phyloP scores from a whole-genome alignment of 1,139 yeast genomes.

The Hansenula sp. region DNA sequence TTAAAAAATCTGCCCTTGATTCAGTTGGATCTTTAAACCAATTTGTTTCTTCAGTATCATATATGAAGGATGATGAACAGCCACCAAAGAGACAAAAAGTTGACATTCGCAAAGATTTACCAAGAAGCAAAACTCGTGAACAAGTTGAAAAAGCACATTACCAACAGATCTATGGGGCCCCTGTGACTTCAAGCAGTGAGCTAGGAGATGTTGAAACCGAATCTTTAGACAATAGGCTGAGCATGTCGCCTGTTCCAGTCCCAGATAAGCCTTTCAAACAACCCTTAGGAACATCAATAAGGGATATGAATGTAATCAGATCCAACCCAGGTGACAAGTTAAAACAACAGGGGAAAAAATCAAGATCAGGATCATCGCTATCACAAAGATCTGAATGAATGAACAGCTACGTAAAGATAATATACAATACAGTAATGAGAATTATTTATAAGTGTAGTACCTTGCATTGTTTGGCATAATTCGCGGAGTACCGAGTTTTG shows the following conservation, averaged over 20 bases:
- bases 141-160: slow-evolving; percentile 9
- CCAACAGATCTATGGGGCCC: slow-evolving; percentile 9
- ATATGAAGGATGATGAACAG: slow-evolving; percentile 7
- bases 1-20: slow-evolving; percentile 4
- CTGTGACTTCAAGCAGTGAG: background rate
- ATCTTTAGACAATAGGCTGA: too few species aligned
- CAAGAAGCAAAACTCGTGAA: slow-evolving; percentile 12
- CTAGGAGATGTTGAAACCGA: background rate
- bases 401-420: too few species aligned
- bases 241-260: slow-evolving; percentile 26
- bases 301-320: slow-evolving; percentile 4
- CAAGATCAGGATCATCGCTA: background rate
- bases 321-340: background rate
- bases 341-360: slow-evolving; percentile 1
- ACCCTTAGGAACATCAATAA: slow-evolving; percentile 2
- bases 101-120: slow-evolving; percentile 5
- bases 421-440: too few species aligned
- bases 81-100: slow-evolving; percentile 19
- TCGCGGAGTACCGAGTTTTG: too few species aligned
- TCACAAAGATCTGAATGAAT: background rate
- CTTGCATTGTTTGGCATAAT: too few species aligned
- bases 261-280: slow-evolving; percentile 23
- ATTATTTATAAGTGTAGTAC: too few species aligned
- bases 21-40: slow-evolving; percentile 6
- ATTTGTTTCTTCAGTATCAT: slow-evolving; percentile 5